These are phyloP conservation scores for Thecaphora frezii DNA, from an alignment of 1,284 basidiomycete genomes.

Conservation along the genomic window DNA sequence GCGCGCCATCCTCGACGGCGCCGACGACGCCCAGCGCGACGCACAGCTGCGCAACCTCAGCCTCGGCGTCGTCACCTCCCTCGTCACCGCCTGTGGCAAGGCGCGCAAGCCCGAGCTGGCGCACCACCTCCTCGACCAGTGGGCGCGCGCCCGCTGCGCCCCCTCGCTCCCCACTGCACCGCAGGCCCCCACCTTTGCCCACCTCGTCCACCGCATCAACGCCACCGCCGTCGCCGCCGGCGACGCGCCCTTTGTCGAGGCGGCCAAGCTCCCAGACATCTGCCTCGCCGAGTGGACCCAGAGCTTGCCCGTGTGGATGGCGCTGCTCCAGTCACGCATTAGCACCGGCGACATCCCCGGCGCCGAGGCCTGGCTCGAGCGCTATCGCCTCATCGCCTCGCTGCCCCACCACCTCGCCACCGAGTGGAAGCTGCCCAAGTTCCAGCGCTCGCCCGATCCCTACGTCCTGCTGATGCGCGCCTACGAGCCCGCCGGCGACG, in stretches of 20 bases:
- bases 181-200: too few species aligned
- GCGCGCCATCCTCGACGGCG: slow-evolving; percentile 3
- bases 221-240: not conserved
- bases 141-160: slow-evolving; percentile 11
- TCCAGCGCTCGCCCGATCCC: not conserved
- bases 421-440: not conserved
- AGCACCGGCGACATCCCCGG: slow-evolving; percentile 9
- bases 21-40: not conserved
- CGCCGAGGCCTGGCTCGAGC: slow-evolving; percentile 21
- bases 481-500: not conserved
- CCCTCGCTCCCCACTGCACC: too few species aligned
- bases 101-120: slow-evolving; percentile 8
- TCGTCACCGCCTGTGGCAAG: slow-evolving; percentile 16
- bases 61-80: slow-evolving; percentile 12
- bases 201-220: not conserved
- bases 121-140: slow-evolving; percentile 11
- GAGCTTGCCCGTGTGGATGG: slow-evolving; percentile 16
- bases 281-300: slow-evolving; percentile 22
- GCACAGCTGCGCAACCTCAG: slow-evolving; percentile 5
- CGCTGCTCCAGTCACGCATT: slow-evolving; percentile 16
- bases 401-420: not conserved
- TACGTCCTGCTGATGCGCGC: slow-evolving; percentile 8
- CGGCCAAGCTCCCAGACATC: not conserved
- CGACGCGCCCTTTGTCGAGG: not conserved
- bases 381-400: slow-evolving; percentile 9